Conservation (phyloP, 192 early-diverging fungal genomes). For the Backusella psychrophila region DNA sequence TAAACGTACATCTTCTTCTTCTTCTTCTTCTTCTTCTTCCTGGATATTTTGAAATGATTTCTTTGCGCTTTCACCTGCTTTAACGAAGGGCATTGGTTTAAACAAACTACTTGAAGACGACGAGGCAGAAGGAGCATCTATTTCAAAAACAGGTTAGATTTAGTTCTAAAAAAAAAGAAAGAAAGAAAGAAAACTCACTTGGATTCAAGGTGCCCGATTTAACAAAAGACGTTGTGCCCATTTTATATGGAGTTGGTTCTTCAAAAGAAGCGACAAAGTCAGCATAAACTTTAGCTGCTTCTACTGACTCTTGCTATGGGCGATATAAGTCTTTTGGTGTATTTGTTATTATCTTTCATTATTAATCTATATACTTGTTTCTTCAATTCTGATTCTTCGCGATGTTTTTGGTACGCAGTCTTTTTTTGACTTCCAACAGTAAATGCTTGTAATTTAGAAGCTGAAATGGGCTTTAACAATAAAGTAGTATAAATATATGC, state of each 20-base stretch:
- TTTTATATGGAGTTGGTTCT: constrained; percentile 44
- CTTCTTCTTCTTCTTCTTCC: constrained; percentile 27
- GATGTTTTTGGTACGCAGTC: constrained; percentile 72
- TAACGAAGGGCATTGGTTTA: constrained; percentile 35
- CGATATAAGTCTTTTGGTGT: constrained; percentile 5
- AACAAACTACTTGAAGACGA: neutral
- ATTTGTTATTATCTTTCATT: neutral
- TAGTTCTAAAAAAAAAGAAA: neutral
- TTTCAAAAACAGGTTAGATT: neutral
- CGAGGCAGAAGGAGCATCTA: neutral
- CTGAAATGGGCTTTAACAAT: constrained; percentile 47
- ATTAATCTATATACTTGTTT: constrained; percentile 58
- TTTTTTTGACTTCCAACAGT: constrained; percentile 68
- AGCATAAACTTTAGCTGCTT: constrained; percentile 73
- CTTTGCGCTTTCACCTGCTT: constrained; percentile 28
- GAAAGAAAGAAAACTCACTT: neutral
- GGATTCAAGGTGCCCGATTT: constrained; percentile 42
- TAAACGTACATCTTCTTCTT: constrained; percentile 8
- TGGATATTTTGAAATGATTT: neutral
- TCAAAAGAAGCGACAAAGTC: constrained; percentile 83
- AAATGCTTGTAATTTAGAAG: constrained; percentile 66
- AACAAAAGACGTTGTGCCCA: constrained; percentile 46
- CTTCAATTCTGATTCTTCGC: constrained; percentile 70
- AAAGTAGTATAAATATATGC: neutral
- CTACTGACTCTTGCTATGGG: constrained; percentile 70